Base-by-base conservation (phyloP, 2,329 filamentous ascomycete species). In the Paraphaeosphaeria sporulosa region DNA sequence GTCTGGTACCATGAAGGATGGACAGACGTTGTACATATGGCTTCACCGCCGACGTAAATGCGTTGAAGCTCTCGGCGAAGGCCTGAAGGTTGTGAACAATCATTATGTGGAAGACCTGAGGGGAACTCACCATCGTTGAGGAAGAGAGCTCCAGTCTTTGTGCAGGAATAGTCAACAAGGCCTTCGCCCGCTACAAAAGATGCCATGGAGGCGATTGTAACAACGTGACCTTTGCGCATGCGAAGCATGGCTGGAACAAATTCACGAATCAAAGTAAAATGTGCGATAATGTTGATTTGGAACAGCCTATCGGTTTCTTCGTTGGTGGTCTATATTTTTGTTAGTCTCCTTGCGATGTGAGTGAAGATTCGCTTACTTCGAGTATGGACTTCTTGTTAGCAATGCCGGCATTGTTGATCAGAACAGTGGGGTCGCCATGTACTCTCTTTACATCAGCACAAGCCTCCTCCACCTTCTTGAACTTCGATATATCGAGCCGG, bases 401-500 rank as follows among this genome's bases (percentile, higher is more conserved):
- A 30, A 75, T 70, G 1, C 72, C 72, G 19, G 72, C 72, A 46
- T 75, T 75, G 58, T 75, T 75, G 57, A 75, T 67, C 7, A 75
- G 61, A 3, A 75, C 70, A n/a, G 59, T 72, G 1, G 71, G 63
- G 38, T 67, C 61, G 13, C 71, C 71, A 42, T 71, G 66, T 2
- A 59, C 61, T 8, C 40, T 59, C 40, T 61, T 60, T 32, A 75
- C 70, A 32, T 66, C 56, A 44, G 61, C 60, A 59, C 67, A 72
- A 15, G 71, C 23, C 17, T 48, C 55, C 52, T 67, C 61, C 3
- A 73, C 58, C 0, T 64, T 59, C 1, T 55, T 13, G 1, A 64
- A 66, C 46, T 70, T 63, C 0, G 67, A 67, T 13, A 74, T 50
- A 40, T 74, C 72, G 58, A 71, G 71, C 15, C 58, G 63, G 53